Evolutionary conservation across 179 eudicot genomes (phyloP), one percentile per base, ranked within the genome.

Genomic region (Gypsophila paniculata): DNA sequence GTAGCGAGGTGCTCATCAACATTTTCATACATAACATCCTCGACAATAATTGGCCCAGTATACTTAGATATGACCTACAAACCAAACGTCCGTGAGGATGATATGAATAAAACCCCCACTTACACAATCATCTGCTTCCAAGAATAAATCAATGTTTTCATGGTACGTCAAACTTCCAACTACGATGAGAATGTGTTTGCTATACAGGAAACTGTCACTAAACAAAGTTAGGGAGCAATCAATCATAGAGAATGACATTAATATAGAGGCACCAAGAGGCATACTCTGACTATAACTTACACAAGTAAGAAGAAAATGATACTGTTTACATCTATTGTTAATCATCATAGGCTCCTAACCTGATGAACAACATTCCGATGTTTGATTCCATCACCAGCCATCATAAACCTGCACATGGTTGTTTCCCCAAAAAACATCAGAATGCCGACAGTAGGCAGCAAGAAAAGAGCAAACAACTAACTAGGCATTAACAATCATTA

Each of bases 371-470:
- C 72, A 59, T 82, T 80, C 63, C 91, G 82, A 78, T 85, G 85
- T 86, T 85, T 91, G 77, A 94, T 87, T 60, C 96, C 99, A 82
- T 91, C 97, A 73, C 96, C 83, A 66, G 97, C 99, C 71, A 86
- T 88, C 96, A 94, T 82, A 83, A 91, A 94, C 77, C 99, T 94
- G 81, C 77, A 80, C 57, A 54, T 4, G 65, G 62, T 53, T 36
- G 34, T 38, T 38, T 22, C 63, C 62, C 59, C 58, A 79, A 62
- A 65, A 49, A 34, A 60, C 23, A 46, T 64, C 69, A 74, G 29
- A 34, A 55, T 49, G 21, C 36, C 4, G 54, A 75, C 58, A 54
- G 51, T n/a, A 21, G 44, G 69, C 58, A 54, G 34, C 36, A 38
- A 34, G 46, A 61, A 32, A 38, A 49, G 26, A 21, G 22, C 34